phyloP scores from a whole-genome alignment of 1,284 basidiomycete genomes.

The Lignosus rhinocerotis region DNA sequence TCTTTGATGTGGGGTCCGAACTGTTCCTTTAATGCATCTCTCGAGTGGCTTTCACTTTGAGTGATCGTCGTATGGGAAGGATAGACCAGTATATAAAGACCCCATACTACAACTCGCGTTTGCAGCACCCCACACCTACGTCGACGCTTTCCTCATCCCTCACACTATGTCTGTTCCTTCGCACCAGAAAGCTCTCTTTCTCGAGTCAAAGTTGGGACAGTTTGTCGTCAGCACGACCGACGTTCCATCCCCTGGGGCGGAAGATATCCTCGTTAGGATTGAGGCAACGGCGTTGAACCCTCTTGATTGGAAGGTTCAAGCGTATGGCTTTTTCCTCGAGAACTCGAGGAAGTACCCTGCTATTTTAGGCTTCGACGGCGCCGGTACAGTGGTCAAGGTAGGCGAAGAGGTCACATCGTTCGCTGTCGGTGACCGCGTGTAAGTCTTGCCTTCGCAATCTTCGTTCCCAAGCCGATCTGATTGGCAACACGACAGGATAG shows the following conservation, averaged over 20 bases:
- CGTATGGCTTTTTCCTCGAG: conserved; percentile 28
- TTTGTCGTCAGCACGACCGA: conserved; percentile 25
- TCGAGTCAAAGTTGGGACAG: conserved; percentile 22
- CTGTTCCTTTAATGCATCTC: no score
- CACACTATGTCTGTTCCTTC: background rate
- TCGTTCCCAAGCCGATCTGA: background rate
- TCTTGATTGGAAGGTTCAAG: conserved; percentile 42
- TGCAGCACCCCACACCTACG: background rate
- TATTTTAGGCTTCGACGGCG: conserved; percentile 47
- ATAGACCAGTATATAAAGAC: background rate
- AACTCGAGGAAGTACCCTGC: conserved; percentile 43
- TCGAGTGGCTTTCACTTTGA: no score
- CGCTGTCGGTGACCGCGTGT: conserved; percentile 44
- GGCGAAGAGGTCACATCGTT: conserved; percentile 38
- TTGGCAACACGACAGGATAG: conserved; percentile 16
- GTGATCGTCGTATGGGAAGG: no score
- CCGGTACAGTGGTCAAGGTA: conserved; percentile 41
- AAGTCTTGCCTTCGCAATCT: background rate
- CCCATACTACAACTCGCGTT: background rate
- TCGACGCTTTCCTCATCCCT: no score
- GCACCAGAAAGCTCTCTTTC: conserved; percentile 31
- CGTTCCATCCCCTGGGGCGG: conserved; percentile 35
- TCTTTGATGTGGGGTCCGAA: no score
- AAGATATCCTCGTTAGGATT: conserved; percentile 44
- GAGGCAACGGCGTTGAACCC: conserved; percentile 43